These are phyloP conservation scores for Cordyceps farinosa DNA, from an alignment of 2,329 filamentous ascomycete species.

Conservation along the genomic window DNA sequence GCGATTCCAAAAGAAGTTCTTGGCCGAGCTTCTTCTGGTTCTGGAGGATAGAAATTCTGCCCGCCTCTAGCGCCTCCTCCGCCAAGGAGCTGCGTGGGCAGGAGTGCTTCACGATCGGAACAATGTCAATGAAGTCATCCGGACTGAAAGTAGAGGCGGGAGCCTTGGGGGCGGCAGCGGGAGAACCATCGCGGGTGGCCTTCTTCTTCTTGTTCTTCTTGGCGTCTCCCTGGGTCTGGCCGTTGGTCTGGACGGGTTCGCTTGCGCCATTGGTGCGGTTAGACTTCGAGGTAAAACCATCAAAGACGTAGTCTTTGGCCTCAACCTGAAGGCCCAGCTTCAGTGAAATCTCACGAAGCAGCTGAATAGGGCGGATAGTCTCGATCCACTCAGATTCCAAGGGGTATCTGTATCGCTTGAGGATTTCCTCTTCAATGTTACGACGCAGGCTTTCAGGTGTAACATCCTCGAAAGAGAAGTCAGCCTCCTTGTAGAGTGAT, in stretches of 20 bases:
- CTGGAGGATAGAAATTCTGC: slow-evolving; percentile 92
- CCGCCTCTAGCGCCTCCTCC: slow-evolving; percentile 93
- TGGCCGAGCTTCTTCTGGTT: slow-evolving; percentile 94
- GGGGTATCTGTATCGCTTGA: slow-evolving; percentile 71
- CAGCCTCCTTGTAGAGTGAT: slow-evolving; percentile 73
- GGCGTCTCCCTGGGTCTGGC: slow-evolving; percentile 39
- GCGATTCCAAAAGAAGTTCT: slow-evolving; percentile 89
- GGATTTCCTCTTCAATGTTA: slow-evolving; percentile 69
- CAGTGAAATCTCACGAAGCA: slow-evolving; percentile 83
- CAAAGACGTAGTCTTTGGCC: slow-evolving; percentile 55
- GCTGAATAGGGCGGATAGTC: slow-evolving; percentile 69
- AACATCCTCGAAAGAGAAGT: slow-evolving; percentile 75
- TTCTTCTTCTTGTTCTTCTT: slow-evolving; percentile 65
- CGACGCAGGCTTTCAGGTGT: slow-evolving; percentile 68
- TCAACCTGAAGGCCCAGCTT: slow-evolving; percentile 88
- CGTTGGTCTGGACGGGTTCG: slow-evolving; percentile 37
- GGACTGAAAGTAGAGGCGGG: slow-evolving; percentile 58
- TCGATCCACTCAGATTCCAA: slow-evolving; percentile 66
- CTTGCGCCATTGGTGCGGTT: slow-evolving; percentile 31
- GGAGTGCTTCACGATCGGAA: slow-evolving; percentile 94
- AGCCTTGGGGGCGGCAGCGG: slow-evolving; percentile 42
- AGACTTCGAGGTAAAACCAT: slow-evolving; percentile 24
- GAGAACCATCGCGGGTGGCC: slow-evolving; percentile 52
- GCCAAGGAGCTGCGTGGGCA: slow-evolving; percentile 85
- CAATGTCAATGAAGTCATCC: slow-evolving; percentile 86